Evolutionary conservation across 208 protist genomes (phyloP).

Genomic region (Trypanosoma platydactyli): DNA sequence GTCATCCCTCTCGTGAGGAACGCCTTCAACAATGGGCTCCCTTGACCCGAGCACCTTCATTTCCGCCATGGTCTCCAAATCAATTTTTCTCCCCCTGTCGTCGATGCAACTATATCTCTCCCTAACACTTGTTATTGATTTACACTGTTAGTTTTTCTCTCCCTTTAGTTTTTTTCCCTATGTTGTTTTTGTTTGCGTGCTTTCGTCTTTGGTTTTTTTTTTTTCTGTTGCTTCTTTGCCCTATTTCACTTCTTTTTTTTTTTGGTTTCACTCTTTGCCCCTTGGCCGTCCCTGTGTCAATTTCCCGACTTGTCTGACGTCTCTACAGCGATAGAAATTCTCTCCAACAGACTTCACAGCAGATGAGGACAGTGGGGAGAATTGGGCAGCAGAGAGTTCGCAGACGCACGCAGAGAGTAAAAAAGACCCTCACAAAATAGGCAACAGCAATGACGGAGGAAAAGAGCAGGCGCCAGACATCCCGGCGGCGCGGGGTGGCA

Average conservation of each 20-base stretch:
- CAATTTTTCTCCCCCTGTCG: not conserved
- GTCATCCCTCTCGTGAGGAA: constrained; percentile 19
- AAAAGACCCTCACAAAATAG: constrained; percentile 30
- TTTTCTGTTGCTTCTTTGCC: constrained; percentile 7
- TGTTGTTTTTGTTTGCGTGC: not conserved
- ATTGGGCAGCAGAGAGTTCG: no score
- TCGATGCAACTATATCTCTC: no score
- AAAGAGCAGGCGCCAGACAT: not conserved
- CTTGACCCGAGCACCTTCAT: not conserved
- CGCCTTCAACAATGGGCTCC: constrained; percentile 7
- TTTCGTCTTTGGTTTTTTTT: not conserved
- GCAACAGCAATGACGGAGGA: constrained; percentile 10
- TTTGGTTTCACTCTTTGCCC: not conserved
- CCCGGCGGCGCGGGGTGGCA: not conserved
- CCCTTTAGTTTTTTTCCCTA: no score
- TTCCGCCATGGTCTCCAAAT: constrained; percentile 1
- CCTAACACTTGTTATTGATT: not conserved
- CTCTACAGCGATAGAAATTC: not conserved
- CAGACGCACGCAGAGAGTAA: constrained; percentile 15
- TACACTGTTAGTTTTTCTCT: not conserved
- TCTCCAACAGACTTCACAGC: not conserved
- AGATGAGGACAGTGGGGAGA: not conserved
- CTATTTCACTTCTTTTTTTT: constrained; percentile 12
- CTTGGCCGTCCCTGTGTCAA: not conserved
- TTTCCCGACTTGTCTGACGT: not conserved